Base-by-base conservation (phyloP, 371 early-diverging fungal species). In the Mucor indicus region DNA sequence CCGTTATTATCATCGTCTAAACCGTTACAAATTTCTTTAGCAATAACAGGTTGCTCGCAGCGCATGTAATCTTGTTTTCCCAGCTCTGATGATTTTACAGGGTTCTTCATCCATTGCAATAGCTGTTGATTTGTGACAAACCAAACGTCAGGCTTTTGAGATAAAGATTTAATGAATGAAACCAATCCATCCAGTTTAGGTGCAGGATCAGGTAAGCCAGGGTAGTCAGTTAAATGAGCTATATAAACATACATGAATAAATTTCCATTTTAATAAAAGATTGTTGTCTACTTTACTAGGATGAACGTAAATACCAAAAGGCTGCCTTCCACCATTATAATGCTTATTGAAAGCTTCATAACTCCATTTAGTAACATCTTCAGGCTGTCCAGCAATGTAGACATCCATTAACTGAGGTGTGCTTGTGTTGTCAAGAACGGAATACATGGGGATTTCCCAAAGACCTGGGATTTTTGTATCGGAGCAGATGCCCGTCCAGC, bases 21-120 rank as follows among this genome's bases (percentile, higher is more conserved):
- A 23, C 89, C 89, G 60, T 88, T 86, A 61, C 89, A 88, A 48
- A 88, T 88, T 54, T 83, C 80, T 33, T 75, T 77, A 53, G 73
- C 51, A 37, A 83, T 74, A 0, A 70, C 76, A 9, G 86, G 81
- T 29, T 67, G 59, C 20, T 64, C 55, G 59, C 84, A 84, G 44
- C 68, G 72, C 70, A 84, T 77, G 49, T 81, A 80, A 1, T 65
- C 57, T 38, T 80, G 81, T 4, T 60, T 52, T 20, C 69, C 73
- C 11, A 85, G 35, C 38, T 81, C 70, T 3, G 80, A 73, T 5
- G 72, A 70, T 2, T 82, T 82, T 17, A 85, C 85, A 4, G 85
- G 85, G 46, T 81, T 82, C 57, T 79, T 69, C 76, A 83, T 80
- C 80, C 81, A 85, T 44, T 72, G 60, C 5, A 85, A 53, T 40